These are phyloP conservation scores for Lentithecium fluviatile DNA, from an alignment of 495 filamentous ascomycete species.

Conservation along the genomic window DNA sequence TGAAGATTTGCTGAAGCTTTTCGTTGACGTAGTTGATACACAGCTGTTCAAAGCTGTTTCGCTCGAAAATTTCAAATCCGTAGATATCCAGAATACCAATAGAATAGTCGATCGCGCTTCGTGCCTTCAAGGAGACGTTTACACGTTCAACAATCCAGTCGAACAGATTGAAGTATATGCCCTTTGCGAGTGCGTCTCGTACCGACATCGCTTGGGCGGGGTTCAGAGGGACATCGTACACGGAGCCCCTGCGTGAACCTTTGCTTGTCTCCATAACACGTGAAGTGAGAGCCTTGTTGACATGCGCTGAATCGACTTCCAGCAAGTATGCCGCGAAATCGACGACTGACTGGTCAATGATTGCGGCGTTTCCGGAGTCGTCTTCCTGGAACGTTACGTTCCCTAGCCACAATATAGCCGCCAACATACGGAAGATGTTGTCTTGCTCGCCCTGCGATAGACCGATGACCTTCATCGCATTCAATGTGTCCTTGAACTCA, in stretches of 20 bases:
- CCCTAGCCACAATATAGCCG: conserved; percentile 90
- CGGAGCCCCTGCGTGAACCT: conserved; percentile 72
- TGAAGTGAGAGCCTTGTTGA: conserved; percentile 86
- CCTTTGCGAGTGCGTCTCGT: conserved; percentile 89
- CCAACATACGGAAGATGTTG: conserved; percentile 93
- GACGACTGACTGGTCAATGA: conserved; percentile 82
- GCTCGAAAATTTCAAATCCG: conserved; percentile 99
- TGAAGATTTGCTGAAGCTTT: conserved; percentile 99
- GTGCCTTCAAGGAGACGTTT: conserved; percentile 82
- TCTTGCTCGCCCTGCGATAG: conserved; percentile 88
- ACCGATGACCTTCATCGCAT: conserved; percentile 94
- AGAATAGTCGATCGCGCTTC: conserved; percentile 70
- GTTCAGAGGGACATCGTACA: conserved; percentile 93
- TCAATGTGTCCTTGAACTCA: conserved; percentile 87
- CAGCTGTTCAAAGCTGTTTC: conserved; percentile 98
- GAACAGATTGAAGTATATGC: conserved; percentile 95
- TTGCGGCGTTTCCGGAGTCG: conserved; percentile 81
- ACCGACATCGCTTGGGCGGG: conserved; percentile 87
- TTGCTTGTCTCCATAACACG: conserved; percentile 86
- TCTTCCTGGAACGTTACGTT: conserved; percentile 88
- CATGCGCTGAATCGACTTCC: conserved; percentile 75
- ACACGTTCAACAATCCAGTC: conserved; percentile 97
- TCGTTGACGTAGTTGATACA: conserved; percentile 99
- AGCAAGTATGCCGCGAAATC: conserved; percentile 93
- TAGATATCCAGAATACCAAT: conserved; percentile 99